These are phyloP conservation scores for Tylopilus rubrobrunneus DNA, from an alignment of 768 basidiomycete species.

Conservation along the genomic window DNA sequence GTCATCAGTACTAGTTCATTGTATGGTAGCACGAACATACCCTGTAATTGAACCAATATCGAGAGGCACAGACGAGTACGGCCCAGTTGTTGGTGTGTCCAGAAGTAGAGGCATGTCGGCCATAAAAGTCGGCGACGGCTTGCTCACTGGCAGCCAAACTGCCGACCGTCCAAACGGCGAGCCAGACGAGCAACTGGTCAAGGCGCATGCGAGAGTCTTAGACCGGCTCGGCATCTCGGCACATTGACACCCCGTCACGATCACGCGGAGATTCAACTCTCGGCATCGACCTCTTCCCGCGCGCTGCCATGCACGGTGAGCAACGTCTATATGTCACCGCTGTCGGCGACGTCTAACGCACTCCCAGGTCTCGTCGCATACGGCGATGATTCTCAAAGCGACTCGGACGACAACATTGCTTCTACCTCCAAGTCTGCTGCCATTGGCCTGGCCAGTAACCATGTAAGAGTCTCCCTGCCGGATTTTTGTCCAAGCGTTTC, in stretches of 20 bases:
- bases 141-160: constrained; percentile 30
- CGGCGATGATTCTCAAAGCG: constrained; percentile 60
- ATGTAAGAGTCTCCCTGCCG: constrained; percentile 61
- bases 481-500: constrained; percentile 45
- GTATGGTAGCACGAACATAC: constrained; percentile 42
- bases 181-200: constrained; percentile 31
- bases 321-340: background rate
- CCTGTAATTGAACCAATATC: constrained; percentile 99
- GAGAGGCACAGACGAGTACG: constrained; percentile 87
- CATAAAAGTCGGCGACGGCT: constrained; percentile 46
- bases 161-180: constrained; percentile 35
- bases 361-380: constrained; percentile 57
- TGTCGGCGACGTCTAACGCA: constrained; percentile 2
- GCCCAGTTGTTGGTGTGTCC: constrained; percentile 98
- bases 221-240: constrained; percentile 30
- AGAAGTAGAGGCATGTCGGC: constrained; percentile 32
- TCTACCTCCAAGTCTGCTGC: constrained; percentile 28
- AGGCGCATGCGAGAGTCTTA: constrained; percentile 21
- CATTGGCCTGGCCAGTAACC: constrained; percentile 24
- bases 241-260: background rate
- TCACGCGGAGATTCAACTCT: constrained; percentile 24
- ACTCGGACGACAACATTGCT: constrained; percentile 43
- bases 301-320: constrained; percentile 31
- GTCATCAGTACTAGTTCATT: background rate
- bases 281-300: constrained; percentile 3